These are phyloP conservation scores for Aspergillus aculeatinus DNA, from an alignment of 2,329 filamentous ascomycete genomes.

Conservation along the genomic window DNA sequence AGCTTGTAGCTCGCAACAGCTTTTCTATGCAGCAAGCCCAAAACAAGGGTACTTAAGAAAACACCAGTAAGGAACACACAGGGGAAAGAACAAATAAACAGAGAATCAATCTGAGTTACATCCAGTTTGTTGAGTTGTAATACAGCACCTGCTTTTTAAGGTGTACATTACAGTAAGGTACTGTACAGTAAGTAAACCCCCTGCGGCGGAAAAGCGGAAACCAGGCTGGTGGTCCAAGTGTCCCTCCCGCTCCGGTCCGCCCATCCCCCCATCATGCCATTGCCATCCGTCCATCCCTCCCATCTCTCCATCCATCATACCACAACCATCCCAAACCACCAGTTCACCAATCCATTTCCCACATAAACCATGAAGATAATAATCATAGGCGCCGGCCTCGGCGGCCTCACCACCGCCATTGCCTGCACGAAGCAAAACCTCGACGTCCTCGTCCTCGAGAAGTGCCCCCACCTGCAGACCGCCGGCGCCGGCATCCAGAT, in stretches of 20 bases:
- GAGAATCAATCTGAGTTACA: too few species aligned
- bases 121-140: too few species aligned
- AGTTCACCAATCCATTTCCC: background rate
- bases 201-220: background rate
- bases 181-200: too few species aligned
- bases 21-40: too few species aligned
- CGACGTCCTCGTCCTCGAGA: conserved; percentile 25
- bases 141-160: too few species aligned
- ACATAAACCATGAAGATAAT: conserved; percentile 14
- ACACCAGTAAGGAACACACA: too few species aligned
- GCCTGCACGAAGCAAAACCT: conserved; percentile 22
- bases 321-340: background rate
- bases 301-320: background rate
- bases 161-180: too few species aligned
- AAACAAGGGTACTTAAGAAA: too few species aligned
- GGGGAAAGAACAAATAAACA: too few species aligned
- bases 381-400: conserved; percentile 23
- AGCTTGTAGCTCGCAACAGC: too few species aligned
- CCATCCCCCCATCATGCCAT: background rate
- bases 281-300: conserved; percentile 3
- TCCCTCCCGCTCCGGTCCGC: background rate
- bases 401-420: conserved; percentile 26
- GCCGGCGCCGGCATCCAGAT: conserved; percentile 32
- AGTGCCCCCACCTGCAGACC: conserved; percentile 13
- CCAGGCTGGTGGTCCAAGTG: background rate